Conservation (phyloP, 2,329 filamentous ascomycete species). For the Aureobasidium sp. region DNA sequence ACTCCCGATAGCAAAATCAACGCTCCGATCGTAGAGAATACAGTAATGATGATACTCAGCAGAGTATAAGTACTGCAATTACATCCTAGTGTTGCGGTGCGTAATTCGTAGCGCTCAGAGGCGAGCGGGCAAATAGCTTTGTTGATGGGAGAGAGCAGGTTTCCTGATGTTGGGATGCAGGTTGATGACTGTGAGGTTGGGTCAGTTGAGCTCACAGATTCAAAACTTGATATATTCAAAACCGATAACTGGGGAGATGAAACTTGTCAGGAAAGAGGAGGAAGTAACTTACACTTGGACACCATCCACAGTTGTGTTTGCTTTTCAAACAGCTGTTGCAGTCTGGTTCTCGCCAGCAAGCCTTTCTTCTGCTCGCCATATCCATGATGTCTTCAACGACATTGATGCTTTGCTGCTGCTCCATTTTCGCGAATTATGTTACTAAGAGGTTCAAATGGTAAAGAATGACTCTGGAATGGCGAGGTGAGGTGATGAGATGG, state of each 20-base stretch:
- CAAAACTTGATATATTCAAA: no score
- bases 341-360: constrained; percentile 25
- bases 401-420: neutral
- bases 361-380: neutral
- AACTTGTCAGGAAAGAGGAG: no score
- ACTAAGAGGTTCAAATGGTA: neutral
- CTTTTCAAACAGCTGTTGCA: constrained; percentile 23
- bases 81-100: constrained; percentile 36
- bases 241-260: no score
- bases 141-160: constrained; percentile 32
- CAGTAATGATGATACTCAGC: constrained; percentile 34
- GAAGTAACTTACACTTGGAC: constrained; percentile 27
- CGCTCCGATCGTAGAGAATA: constrained; percentile 33
- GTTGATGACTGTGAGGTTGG: constrained; percentile 26
- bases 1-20: constrained; percentile 20
- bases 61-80: constrained; percentile 39
- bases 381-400: neutral
- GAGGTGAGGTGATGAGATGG: neutral
- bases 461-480: neutral
- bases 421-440: neutral
- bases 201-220: neutral
- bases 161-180: constrained; percentile 32
- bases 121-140: constrained; percentile 26
- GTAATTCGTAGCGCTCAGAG: constrained; percentile 37
- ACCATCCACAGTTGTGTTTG: constrained; percentile 34